These are phyloP conservation scores for Macrotyloma uniflorum DNA, from an alignment of 306 rosid genomes.

Conservation along the genomic window DNA sequence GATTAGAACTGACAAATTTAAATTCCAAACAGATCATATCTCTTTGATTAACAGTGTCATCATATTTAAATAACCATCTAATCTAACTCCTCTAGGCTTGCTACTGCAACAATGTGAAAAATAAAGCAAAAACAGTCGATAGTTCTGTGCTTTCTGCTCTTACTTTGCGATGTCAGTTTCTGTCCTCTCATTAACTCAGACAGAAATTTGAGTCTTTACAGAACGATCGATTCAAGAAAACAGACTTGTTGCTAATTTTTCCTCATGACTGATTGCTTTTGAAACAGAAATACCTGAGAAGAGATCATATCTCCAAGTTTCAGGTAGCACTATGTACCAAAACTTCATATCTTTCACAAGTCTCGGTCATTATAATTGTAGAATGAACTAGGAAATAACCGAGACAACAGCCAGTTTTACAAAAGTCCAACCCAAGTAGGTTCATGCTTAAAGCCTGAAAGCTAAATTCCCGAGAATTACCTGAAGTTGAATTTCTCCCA, in stretches of 20 bases:
- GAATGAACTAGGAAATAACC: conserved; percentile 1
- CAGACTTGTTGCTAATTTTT: not conserved
- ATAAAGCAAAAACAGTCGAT: not conserved
- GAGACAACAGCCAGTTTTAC: not conserved
- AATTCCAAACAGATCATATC: not conserved
- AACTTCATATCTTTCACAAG: conserved; percentile 25
- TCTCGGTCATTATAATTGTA: conserved; percentile 14
- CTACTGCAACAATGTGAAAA: not conserved
- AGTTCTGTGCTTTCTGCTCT: not conserved
- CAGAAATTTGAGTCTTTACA: not conserved
- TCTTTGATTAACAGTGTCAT: not conserved
- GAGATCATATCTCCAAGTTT: not conserved
- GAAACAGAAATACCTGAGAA: conserved; percentile 3
- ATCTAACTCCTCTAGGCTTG: conserved; percentile 10
- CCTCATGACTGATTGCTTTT: not conserved
- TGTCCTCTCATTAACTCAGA: not conserved
- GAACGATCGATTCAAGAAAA: not conserved
- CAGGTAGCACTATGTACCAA: not conserved
- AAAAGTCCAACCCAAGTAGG: not conserved
- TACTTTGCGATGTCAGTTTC: not conserved
- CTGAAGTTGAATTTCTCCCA: conserved; percentile 42
- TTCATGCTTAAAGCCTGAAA: not conserved
- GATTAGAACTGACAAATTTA: not conserved
- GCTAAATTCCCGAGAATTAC: conserved; percentile 31
- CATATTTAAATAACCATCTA: not conserved